phyloP scores from a whole-genome alignment of 768 basidiomycete genomes.

The Gymnopilus dilepis region DNA sequence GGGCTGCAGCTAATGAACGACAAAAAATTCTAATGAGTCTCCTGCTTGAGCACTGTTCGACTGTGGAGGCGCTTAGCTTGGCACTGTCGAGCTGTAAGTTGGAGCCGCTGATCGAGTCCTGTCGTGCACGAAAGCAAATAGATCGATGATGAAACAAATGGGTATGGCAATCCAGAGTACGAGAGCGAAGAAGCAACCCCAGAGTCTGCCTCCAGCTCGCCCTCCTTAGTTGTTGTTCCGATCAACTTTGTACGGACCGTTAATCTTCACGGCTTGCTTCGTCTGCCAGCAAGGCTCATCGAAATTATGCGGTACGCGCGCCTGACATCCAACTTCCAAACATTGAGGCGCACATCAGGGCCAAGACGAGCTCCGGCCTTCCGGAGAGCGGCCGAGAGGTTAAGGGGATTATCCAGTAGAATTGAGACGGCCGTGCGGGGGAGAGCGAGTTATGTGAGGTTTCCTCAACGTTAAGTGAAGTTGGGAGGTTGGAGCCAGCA shows the following conservation, averaged over 20 bases:
- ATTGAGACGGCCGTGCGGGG: constrained; percentile 5
- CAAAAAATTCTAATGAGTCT: too few relatives aligned
- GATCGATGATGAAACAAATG: constrained; percentile 26
- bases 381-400: constrained; percentile 11
- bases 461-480: background rate
- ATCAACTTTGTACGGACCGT: constrained; percentile 29
- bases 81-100: too few relatives aligned
- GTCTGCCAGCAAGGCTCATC: constrained; percentile 43
- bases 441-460: constrained; percentile 32
- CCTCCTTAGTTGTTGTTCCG: constrained; percentile 30
- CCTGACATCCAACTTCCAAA: constrained; percentile 40
- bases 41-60: too few relatives aligned
- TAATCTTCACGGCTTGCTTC: constrained; percentile 36
- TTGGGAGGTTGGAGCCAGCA: background rate
- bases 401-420: constrained; percentile 21
- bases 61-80: too few relatives aligned
- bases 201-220: background rate
- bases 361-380: background rate
- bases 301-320: constrained; percentile 41
- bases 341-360: constrained; percentile 10
- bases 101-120: too few relatives aligned
- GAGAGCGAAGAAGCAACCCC: constrained; percentile 12
- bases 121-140: constrained; percentile 44
- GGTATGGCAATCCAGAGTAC: constrained; percentile 19
- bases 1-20: too few relatives aligned